Percentiles rank a stretch among this genome's conserved stretches.
phyloP scores from a whole-genome alignment of 2,329 filamentous ascomycete genomes.

The Ophiognomonia clavigignenti-juglandacearum region DNA sequence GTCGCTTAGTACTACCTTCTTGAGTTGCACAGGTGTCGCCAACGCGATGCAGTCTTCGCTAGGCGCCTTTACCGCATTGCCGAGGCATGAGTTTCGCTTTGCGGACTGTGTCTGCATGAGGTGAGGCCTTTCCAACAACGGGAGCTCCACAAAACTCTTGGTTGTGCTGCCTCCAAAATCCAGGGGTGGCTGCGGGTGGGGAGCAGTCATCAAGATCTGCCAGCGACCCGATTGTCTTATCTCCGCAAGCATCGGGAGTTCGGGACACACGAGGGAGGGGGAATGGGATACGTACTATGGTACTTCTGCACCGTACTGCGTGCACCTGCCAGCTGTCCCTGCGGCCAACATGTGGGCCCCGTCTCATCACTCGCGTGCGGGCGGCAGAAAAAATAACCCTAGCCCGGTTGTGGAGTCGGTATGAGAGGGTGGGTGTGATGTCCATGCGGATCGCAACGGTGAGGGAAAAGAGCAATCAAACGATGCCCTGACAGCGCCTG shows the following conservation, averaged over 20 bases:
- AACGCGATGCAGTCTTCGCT: conserved; percentile 11
- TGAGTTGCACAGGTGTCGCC: too few species aligned
- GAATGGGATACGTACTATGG: too few species aligned
- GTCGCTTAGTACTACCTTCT: neutral
- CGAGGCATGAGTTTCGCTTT: conserved; percentile 12
- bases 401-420: neutral
- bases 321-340: conserved; percentile 10
- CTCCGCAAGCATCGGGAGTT: conserved; percentile 8
- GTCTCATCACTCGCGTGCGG: conserved; percentile 7
- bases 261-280: neutral
- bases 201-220: conserved; percentile 13
- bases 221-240: conserved; percentile 13
- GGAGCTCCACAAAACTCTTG: conserved; percentile 9
- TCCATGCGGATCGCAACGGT: neutral
- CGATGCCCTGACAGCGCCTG: too few species aligned
- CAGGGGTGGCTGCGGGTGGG: too few species aligned
- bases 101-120: too few species aligned
- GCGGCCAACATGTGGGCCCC: neutral
- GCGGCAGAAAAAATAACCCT: conserved; percentile 4
- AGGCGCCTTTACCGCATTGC: conserved; percentile 15
- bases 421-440: neutral
- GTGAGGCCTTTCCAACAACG: too few species aligned
- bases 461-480: neutral
- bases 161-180: conserved; percentile 6
- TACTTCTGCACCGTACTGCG: too few species aligned